phyloP scores from a whole-genome alignment of 2,329 filamentous ascomycete genomes.

The Aspergillus flavus region DNA sequence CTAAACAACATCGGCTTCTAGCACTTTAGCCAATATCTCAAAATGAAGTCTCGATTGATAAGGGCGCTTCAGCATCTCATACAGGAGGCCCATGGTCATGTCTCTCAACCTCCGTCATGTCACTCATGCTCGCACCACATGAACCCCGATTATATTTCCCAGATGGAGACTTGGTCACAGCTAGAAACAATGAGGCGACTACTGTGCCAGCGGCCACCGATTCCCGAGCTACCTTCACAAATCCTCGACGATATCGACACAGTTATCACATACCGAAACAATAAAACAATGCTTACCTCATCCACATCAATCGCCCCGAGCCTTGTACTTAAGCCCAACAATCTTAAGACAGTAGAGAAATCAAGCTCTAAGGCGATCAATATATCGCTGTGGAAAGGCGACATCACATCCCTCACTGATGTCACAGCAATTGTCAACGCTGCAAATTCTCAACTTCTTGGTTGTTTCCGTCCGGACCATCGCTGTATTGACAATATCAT shows the following conservation, averaged over 20 bases:
- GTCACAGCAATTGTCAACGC: slow-evolving; percentile 29
- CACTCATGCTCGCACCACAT: slow-evolving; percentile 1
- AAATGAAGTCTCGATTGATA: neutral
- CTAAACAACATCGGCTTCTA: neutral
- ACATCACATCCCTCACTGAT: slow-evolving; percentile 24
- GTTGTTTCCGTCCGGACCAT: slow-evolving; percentile 26
- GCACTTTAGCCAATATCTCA: neutral
- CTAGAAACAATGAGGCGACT: slow-evolving; percentile 14
- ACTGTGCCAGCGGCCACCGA: slow-evolving; percentile 16
- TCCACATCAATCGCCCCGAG: slow-evolving; percentile 10
- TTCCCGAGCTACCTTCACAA: slow-evolving; percentile 6
- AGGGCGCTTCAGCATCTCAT: neutral
- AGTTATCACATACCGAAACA: slow-evolving; percentile 15
- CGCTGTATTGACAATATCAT: slow-evolving; percentile 30
- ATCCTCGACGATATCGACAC: slow-evolving; percentile 16
- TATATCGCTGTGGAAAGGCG: slow-evolving; percentile 25
- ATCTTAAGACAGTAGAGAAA: neutral
- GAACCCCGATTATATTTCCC: neutral
- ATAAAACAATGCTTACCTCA: slow-evolving; percentile 16
- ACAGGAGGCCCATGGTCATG: neutral
- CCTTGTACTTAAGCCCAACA: neutral
- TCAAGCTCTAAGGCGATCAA: neutral
- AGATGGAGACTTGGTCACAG: slow-evolving; percentile 21
- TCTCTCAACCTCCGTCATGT: neutral
- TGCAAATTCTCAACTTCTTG: slow-evolving; percentile 23